These are phyloP conservation scores for Ogataea methylovora DNA, from an alignment of 805 yeast genomes.

Conservation along the genomic window DNA sequence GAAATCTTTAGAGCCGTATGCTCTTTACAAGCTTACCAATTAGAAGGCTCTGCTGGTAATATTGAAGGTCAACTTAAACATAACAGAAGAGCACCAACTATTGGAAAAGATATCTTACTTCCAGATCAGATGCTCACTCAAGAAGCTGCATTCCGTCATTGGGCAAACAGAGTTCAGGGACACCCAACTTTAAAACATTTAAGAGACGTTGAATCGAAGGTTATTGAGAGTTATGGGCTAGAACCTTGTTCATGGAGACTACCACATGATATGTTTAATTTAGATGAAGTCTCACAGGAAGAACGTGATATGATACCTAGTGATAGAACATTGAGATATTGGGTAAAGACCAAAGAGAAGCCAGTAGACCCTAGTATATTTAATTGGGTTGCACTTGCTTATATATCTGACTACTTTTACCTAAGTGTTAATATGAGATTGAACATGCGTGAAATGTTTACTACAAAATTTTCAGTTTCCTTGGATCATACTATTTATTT, in stretches of 20 bases:
- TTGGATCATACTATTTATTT: constrained; percentile 63
- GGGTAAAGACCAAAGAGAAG: constrained; percentile 22
- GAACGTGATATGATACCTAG: constrained; percentile 11
- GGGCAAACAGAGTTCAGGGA: constrained; percentile 17
- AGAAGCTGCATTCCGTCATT: constrained; percentile 17
- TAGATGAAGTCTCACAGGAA: constrained; percentile 10
- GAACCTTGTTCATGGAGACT: constrained; percentile 28
- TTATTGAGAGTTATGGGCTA: constrained; percentile 18
- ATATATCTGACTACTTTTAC: constrained; percentile 50
- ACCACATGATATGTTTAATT: constrained; percentile 25
- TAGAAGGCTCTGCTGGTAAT: constrained; percentile 26
- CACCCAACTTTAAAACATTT: constrained; percentile 14
- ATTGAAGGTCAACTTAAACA: constrained; percentile 21
- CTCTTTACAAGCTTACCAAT: constrained; percentile 29
- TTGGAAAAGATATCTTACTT: constrained; percentile 20
- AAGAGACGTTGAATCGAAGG: constrained; percentile 14
- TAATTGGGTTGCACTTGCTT: constrained; percentile 51
- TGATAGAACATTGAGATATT: constrained; percentile 23
- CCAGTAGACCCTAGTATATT: constrained; percentile 23
- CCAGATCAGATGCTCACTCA: constrained; percentile 23
- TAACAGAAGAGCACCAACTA: constrained; percentile 18
- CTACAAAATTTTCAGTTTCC: constrained; percentile 47
- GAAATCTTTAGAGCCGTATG: constrained; percentile 46
- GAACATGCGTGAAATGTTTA: constrained; percentile 36
- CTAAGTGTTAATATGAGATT: constrained; percentile 45